A percentile compares a stretch with the other conserved stretches of the same genome.
These are phyloP conservation scores for Setomelanomma holmii DNA, from an alignment of 2,329 filamentous ascomycete genomes.

Conservation along the genomic window DNA sequence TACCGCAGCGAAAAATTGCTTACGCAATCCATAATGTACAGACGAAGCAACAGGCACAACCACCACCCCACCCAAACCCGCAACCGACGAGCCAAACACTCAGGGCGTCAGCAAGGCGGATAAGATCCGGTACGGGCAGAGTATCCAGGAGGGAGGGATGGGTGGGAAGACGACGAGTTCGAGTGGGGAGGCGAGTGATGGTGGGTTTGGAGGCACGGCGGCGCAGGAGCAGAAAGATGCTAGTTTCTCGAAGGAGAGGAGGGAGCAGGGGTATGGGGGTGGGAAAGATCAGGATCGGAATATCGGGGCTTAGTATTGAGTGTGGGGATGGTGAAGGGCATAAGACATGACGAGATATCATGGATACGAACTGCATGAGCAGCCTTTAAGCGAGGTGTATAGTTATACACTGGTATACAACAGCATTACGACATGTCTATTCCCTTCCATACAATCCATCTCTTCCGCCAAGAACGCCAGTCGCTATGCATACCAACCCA, in stretches of 20 bases:
- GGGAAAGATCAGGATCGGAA: conserved; percentile 53
- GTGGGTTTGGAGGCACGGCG: conserved; percentile 51
- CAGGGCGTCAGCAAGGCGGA: conserved; percentile 50
- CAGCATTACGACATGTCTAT: neutral
- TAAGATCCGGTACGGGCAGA: conserved; percentile 64
- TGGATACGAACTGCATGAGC: no score
- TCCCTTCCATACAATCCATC: neutral
- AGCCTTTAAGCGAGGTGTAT: neutral
- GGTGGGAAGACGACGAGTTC: conserved; percentile 59
- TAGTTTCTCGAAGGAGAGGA: conserved; percentile 52
- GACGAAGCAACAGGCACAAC: conserved; percentile 21
- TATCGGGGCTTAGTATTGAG: conserved; percentile 55
- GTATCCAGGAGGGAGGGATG: conserved; percentile 62
- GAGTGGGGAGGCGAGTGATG: conserved; percentile 47
- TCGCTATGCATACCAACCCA: conserved; percentile 26
- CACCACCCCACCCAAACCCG: conserved; percentile 21
- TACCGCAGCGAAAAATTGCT: no score
- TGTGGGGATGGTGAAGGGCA: neutral
- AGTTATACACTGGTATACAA: conserved; percentile 1
- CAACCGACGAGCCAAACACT: conserved; percentile 53
- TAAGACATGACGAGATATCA: neutral
- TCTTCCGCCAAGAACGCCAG: conserved; percentile 17
- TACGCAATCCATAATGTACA: conserved; percentile 4
- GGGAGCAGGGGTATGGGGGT: conserved; percentile 62
- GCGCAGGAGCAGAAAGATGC: conserved; percentile 47